Conservation (phyloP, 2,329 filamentous ascomycete species). For the Zasmidium cellare region DNA sequence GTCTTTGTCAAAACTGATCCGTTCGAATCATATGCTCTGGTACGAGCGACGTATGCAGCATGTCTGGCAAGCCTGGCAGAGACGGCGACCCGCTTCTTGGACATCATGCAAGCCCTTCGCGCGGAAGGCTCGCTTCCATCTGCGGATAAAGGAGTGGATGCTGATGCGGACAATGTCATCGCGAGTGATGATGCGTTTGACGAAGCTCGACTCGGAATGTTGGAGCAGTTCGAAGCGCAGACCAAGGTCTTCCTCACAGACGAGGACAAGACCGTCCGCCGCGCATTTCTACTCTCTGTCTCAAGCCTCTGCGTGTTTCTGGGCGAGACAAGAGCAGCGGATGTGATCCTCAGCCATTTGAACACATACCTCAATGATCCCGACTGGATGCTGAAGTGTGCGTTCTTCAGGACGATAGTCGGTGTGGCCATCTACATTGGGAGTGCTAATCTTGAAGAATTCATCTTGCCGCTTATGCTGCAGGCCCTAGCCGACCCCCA, state of each 20-base stretch:
- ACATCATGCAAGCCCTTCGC: slow-evolving; percentile 84
- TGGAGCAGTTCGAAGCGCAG: slow-evolving; percentile 81
- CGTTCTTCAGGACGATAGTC: slow-evolving; percentile 93
- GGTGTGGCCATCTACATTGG: slow-evolving; percentile 90
- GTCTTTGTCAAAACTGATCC: slow-evolving; percentile 56
- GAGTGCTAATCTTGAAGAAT: slow-evolving; percentile 85
- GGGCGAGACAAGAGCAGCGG: slow-evolving; percentile 84
- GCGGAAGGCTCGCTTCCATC: slow-evolving; percentile 79
- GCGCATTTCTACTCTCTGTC: slow-evolving; percentile 89
- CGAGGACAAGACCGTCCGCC: slow-evolving; percentile 76
- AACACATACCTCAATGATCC: slow-evolving; percentile 97
- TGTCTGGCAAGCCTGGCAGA: slow-evolving; percentile 86
- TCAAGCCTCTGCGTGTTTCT: slow-evolving; percentile 94
- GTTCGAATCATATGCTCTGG: slow-evolving; percentile 57
- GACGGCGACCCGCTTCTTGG: slow-evolving; percentile 80
- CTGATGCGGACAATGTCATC: slow-evolving; percentile 68
- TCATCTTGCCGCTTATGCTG: slow-evolving; percentile 92
- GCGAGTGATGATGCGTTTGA: slow-evolving; percentile 71
- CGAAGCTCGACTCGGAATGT: slow-evolving; percentile 76
- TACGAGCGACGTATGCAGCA: slow-evolving; percentile 88
- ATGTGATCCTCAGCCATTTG: slow-evolving; percentile 92
- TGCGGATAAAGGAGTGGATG: slow-evolving; percentile 72
- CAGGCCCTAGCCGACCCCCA: slow-evolving; percentile 91
- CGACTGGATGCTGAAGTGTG: slow-evolving; percentile 95
- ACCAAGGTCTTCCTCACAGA: slow-evolving; percentile 91